These are phyloP conservation scores for Penicillium sp. DNA, from an alignment of 2,329 filamentous ascomycete species.

Conservation along the genomic window DNA sequence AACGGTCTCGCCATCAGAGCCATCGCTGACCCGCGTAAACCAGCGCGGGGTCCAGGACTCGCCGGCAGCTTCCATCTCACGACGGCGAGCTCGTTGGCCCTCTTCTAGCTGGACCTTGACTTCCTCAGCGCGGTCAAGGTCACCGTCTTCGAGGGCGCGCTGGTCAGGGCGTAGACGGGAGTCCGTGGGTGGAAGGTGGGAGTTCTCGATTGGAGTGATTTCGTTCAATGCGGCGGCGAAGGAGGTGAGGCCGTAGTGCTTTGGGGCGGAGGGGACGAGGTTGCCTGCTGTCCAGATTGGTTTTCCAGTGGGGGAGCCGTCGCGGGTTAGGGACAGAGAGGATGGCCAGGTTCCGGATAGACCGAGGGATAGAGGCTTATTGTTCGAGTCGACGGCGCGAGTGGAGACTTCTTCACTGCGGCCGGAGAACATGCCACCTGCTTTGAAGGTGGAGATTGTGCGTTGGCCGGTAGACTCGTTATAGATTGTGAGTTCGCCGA, in stretches of 20 bases:
- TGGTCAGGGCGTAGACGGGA: constrained; percentile 83
- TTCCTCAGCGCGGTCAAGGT: constrained; percentile 77
- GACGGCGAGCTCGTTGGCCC: constrained; percentile 71
- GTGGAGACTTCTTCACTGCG: constrained; percentile 85
- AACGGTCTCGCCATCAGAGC: constrained; percentile 45
- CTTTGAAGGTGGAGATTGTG: constrained; percentile 85
- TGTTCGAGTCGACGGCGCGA: constrained; percentile 67
- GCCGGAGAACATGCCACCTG: constrained; percentile 95
- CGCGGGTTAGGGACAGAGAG: constrained; percentile 64
- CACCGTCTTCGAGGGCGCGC: constrained; percentile 75
- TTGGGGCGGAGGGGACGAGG: constrained; percentile 73
- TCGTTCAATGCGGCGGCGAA: constrained; percentile 89
- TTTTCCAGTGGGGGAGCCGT: constrained; percentile 60
- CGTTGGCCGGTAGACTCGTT: constrained; percentile 83
- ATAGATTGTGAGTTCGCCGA: constrained; percentile 80
- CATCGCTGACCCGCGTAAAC: constrained; percentile 68
- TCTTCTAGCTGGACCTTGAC: constrained; percentile 85
- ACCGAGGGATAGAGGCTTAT: constrained; percentile 63
- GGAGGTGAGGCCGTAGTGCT: constrained; percentile 81
- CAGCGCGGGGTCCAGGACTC: constrained; percentile 73
- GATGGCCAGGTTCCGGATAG: constrained; percentile 83
- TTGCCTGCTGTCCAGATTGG: constrained; percentile 76
- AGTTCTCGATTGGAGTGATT: constrained; percentile 74
- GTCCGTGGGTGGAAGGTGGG: constrained; percentile 76
- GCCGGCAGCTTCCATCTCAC: constrained; percentile 71